These are phyloP conservation scores for Hypoxylon intermedium DNA, from an alignment of 495 filamentous ascomycete species.

Conservation along the genomic window DNA sequence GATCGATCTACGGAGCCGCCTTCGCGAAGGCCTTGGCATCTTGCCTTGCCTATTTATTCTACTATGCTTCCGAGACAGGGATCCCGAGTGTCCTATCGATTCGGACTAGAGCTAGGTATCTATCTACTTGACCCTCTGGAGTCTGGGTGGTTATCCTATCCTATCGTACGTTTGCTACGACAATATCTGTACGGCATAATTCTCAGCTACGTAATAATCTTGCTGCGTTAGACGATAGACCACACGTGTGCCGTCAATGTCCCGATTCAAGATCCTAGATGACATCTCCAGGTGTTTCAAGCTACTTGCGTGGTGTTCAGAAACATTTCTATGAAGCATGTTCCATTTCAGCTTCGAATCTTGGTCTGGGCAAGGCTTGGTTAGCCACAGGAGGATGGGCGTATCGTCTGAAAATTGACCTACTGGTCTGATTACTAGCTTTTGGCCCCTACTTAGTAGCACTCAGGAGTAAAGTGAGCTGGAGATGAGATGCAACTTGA, in stretches of 20 bases:
- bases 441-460: neutral
- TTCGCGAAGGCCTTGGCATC: conserved; percentile 15
- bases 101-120: neutral
- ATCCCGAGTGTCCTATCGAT: neutral
- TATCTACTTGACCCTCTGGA: too few relatives aligned
- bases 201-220: too few relatives aligned
- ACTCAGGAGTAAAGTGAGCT: too few relatives aligned
- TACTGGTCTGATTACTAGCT: neutral
- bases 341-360: neutral
- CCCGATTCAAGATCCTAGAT: too few relatives aligned
- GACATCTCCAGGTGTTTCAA: too few relatives aligned
- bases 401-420: neutral
- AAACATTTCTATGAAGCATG: conserved; percentile 18
- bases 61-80: neutral
- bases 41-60: conserved; percentile 11
- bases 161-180: too few relatives aligned
- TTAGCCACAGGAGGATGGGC: neutral
- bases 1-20: conserved; percentile 22
- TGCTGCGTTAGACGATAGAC: too few relatives aligned
- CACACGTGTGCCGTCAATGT: too few relatives aligned
- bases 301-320: conserved; percentile 12
- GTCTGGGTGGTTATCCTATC: too few relatives aligned
- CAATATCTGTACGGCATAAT: too few relatives aligned
- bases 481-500: neutral
- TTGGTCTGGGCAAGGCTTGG: neutral